phyloP scores from a whole-genome alignment of 768 basidiomycete genomes.

The Neoboletus brunneissimus region DNA sequence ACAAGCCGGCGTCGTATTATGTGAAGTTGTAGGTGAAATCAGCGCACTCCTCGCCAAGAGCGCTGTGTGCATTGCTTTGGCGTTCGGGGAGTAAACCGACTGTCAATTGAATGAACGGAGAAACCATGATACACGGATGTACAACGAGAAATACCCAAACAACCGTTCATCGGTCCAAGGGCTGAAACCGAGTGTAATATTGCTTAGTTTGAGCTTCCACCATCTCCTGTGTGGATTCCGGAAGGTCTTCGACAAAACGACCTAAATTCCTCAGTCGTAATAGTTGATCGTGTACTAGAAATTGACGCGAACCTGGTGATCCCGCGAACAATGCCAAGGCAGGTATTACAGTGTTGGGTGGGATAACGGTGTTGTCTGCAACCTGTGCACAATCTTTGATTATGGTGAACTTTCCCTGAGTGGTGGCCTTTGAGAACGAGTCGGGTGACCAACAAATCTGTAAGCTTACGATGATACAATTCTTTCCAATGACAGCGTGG shows the following conservation, averaged over 20 bases:
- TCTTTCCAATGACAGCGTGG: constrained; percentile 92
- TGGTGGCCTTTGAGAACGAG: not conserved
- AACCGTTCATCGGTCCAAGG: constrained; percentile 40
- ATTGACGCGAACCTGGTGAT: constrained; percentile 67
- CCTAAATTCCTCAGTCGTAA: constrained; percentile 44
- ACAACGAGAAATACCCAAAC: constrained; percentile 4
- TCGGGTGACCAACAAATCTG: not conserved
- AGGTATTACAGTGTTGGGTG: constrained; percentile 90
- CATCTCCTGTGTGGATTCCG: constrained; percentile 92
- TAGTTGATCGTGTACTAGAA: not conserved
- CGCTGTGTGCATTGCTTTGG: not conserved
- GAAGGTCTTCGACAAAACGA: constrained; percentile 76
- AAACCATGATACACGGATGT: constrained; percentile 2
- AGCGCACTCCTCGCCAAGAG: not conserved
- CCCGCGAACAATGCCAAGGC: constrained; percentile 83
- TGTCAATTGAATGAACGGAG: not conserved
- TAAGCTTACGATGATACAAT: constrained; percentile 82
- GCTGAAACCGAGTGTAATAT: constrained; percentile 81
- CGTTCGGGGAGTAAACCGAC: not conserved
- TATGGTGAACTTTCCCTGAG: constrained; percentile 91
- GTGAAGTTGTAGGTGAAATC: not conserved
- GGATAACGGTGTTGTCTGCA: constrained; percentile 84
- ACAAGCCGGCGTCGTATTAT: not conserved
- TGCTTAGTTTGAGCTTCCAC: constrained; percentile 84
- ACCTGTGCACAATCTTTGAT: constrained; percentile 95